Base-by-base conservation (phyloP, 371 early-diverging fungal species). In the Syncephalis fuscata region DNA sequence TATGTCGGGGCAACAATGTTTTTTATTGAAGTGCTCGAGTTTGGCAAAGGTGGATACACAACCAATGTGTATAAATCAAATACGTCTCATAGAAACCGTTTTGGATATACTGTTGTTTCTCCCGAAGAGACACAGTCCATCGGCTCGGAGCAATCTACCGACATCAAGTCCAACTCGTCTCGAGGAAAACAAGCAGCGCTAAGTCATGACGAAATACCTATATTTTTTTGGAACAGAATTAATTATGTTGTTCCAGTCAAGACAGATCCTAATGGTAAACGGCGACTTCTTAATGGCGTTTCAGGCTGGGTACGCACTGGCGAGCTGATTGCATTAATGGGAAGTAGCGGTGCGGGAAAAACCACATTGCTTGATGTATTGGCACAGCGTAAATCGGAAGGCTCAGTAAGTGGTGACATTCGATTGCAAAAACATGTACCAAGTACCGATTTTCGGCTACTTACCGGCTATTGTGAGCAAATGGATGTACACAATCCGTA, bases 401-500 rank as follows among this genome's bases (percentile, higher is more conserved):
- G 85, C 20, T 60, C 56, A 14, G 67, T 74, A 1, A 54, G 65
- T 0, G 87, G 87, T 52, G 68, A 70, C 37, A 58, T 79, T 46
- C 60, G 60, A 46, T 68, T 72, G 42, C 70, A 73, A 44, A 49
- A 49, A 9, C 47, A 54, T 45, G 45, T 59, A 58, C 53, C 50
- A 46, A 45, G 73, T 45, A 50, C 51, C 16, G 76, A 76, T 51
- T 85, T 81, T 61, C 73, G 77, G 56, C 71, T 78, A 26, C 68
- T 76, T 39, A 81, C 82, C 8, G 84, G 85, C 15, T 89, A 85
- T 55, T 79, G 79, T 53, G 85, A 88, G 55, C 88, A 88, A 60
- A 74, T 80, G 67, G 86, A 85, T 56, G 72, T 84, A 14, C 85
- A 80, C 56, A 72, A 20, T 22, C 44, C 44, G 24, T 19, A 14